A percentile compares a stretch with the other conserved stretches of the same genome.
Conservation (phyloP, 2,329 filamentous ascomycete genomes). For the Biscogniauxia mediterranea region DNA sequence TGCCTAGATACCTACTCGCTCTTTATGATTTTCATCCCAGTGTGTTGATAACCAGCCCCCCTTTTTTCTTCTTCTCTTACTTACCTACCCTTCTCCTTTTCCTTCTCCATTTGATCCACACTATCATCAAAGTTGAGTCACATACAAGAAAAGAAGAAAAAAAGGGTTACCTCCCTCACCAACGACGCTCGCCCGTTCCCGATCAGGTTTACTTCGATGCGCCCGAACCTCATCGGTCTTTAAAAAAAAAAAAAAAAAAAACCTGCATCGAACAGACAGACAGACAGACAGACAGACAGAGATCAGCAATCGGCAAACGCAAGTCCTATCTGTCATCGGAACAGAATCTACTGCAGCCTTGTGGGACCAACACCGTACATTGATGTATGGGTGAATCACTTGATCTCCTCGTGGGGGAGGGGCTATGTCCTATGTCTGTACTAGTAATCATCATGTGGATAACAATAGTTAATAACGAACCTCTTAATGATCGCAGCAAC, state of each 20-base stretch:
- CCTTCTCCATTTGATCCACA: background rate
- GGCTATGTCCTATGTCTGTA: constrained; percentile 2
- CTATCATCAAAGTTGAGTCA: background rate
- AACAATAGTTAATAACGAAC: background rate
- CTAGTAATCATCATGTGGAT: constrained; percentile 13
- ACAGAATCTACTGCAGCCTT: constrained; percentile 7
- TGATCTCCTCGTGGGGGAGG: constrained; percentile 11
- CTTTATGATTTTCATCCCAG: constrained; percentile 4
- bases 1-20: no score
- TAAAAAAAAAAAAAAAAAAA: no score
- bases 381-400: constrained; percentile 8
- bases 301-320: background rate
- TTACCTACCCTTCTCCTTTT: background rate
- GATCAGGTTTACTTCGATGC: background rate
- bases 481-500: background rate
- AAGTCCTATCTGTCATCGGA: background rate
- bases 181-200: background rate
- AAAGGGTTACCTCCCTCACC: no score
- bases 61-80: background rate
- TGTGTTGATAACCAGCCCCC: background rate
- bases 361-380: background rate
- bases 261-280: background rate
- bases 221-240: background rate
- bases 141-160: background rate
- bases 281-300: no score